Evolutionary conservation across 768 basidiomycete genomes (phyloP), one percentile per base, ranked within the genome.

Genomic region (Tulasnella sp.): DNA sequence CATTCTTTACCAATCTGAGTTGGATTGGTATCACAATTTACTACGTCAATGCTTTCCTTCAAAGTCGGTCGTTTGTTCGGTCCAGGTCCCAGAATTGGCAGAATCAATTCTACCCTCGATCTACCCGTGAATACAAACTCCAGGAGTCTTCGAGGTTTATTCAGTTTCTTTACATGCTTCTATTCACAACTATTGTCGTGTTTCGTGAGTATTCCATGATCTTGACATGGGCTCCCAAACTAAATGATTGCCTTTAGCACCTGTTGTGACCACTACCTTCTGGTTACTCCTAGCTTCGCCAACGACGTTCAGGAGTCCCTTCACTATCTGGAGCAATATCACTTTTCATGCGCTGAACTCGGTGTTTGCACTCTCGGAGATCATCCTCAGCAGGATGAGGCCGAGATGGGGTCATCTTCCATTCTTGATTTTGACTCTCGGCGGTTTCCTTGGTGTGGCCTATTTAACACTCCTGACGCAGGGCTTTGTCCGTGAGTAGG

Each of bases 191-290:
- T 0, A 62, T 78, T 41, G 60, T 66, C 27, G 72, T 74, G 6
- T 77, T 71, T 58, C 80, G 81, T 83, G 60, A 60, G 79, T 71
- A n/a, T n/a, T n/a, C n/a, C n/a, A n/a, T n/a, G n/a, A n/a, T n/a
- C 37, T 16, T n/a, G 3, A 45, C 31, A 19, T 35, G 4, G 16
- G 24, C 20, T 37, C 9, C n/a, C 19, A 19, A 15, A 7, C 31
- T 13, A 40, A 5, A 29, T 20, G n/a, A 10, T 16, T n/a, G 22
- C 37, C 25, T 16, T 13, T 50, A 83, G 81, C 81, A 13, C 63
- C 83, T 47, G 56, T 83, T 9, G 78, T 82, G 1, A 81, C 80
- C 0, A 62, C 72, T 24, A 76, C 81, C 0, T 83, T 66, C 59
- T 83, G 81, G 81, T 59, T 68, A 0, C 60, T 82, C 9, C 66